Conservation (phyloP, 768 basidiomycete genomes). For the Agaricus blazei region DNA sequence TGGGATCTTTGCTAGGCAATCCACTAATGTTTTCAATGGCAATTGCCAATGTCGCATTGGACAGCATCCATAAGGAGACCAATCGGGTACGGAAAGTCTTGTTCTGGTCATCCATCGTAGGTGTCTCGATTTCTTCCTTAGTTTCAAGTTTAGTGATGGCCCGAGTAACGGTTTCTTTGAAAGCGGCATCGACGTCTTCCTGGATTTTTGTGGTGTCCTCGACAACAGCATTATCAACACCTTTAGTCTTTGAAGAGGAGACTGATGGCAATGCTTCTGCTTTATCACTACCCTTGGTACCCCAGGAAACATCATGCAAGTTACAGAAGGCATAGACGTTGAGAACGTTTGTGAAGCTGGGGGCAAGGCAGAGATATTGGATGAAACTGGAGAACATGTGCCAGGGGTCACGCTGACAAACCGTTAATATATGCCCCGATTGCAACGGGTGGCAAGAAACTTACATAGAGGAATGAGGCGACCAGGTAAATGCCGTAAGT, state of each 20-base stretch:
- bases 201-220: conserved; percentile 81
- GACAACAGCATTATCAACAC: conserved; percentile 70
- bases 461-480: conserved; percentile 81
- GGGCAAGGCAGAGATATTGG: conserved; percentile 87
- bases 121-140: conserved; percentile 68
- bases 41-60: conserved; percentile 66
- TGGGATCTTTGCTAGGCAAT: conserved; percentile 28
- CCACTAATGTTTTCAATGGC: conserved; percentile 76
- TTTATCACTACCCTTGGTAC: conserved; percentile 93
- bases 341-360: conserved; percentile 90
- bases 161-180: conserved; percentile 88
- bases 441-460: conserved; percentile 20
- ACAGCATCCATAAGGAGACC: conserved; percentile 75
- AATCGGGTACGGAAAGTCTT: conserved; percentile 90
- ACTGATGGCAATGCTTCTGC: conserved; percentile 88
- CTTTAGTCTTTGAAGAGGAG: conserved; percentile 77
- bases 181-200: conserved; percentile 85
- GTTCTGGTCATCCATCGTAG: conserved; percentile 85
- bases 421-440: not conserved
- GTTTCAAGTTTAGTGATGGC: conserved; percentile 71
- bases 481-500: conserved; percentile 87
- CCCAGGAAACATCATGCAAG: conserved; percentile 92
- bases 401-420: conserved; percentile 84
- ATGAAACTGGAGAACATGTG: conserved; percentile 94
- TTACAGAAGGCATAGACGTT: conserved; percentile 99